Base-by-base conservation (phyloP, 2,329 filamentous ascomycete species). In the Neofusicoccum kwambonambiense region DNA sequence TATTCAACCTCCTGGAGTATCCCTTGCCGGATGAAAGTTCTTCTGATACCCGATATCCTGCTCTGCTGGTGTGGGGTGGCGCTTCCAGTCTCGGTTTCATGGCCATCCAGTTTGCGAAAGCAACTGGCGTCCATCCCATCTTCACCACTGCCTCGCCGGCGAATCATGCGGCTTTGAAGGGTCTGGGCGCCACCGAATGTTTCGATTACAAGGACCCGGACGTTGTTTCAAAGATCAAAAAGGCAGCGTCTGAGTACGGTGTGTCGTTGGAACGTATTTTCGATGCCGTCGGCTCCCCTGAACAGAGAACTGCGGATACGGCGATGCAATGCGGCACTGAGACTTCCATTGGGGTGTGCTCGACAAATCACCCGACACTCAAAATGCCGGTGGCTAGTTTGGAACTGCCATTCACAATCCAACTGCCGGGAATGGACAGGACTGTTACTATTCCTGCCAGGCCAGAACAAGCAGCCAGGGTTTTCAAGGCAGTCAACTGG, bases 1-100 rank as follows among this genome's bases (percentile, higher is more conserved):
- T 84, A 2, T 80, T 78, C 1, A 73, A 73, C 1, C 85, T 89
- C 65, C 75, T 89, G 11, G 77, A 73, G 0, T 73, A 89, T 17
- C 79, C 81, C 35, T 78, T 86, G 0, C 85, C 86, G 0, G 71
- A 75, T 15, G 72, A 68, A 12, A 83, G 76, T 66, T 42, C 77
- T 72, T 60, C 76, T 68, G 5, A 65, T 71, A 41, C 69, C 45
- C 76, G 76, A 0, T 39, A 22, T 12, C 22, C 42, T 17, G 39
- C 66, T 2, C n/a, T 68, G 2, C 54, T 68, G 15, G 47, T 68
- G 12, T 68, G 65, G 67, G 64, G 65, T 47, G 66, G 50, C 5
- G 64, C 62, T 7, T 57, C 62, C 22, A 50, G 57, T n/a, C 65
- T 68, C 13, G 67, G 65, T 15, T 52, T 57, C 22, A 63, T 50